Base-by-base conservation (phyloP, 2,329 filamentous ascomycete genomes). In the Metarhizium sp. region DNA sequence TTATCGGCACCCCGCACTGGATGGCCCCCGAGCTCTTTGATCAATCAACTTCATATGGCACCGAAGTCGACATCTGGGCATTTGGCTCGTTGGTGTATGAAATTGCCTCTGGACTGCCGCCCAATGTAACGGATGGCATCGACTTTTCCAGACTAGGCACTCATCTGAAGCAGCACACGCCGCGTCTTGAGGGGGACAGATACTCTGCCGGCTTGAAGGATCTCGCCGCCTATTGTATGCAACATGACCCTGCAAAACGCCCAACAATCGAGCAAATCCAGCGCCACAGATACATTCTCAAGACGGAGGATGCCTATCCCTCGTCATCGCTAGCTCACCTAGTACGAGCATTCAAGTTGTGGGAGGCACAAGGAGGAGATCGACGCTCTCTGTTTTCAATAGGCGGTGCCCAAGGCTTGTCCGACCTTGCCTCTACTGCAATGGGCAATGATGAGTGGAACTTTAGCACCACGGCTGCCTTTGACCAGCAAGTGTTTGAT, bases 1-100 rank as follows among this genome's bases (percentile, higher is more conserved):
- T 92, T 51, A 87, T 92, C 55, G 89, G 89, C 25, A 94, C 90
- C 0, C 86, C 86, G 3, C 85, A 92, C 69, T 94, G 88, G 87
- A 92, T 94, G 88, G 87, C 90, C 0, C 88, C 87, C 0, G 90
- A 94, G 63, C 76, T 92, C 13, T 85, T 88, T 61, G 81, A 86
- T 56, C 76, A 80, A 42, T 75, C 79, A 4, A 76, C 79, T 10
- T 82, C 83, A 5, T 88, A 88, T 65, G 85, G 85, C 57, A 86
- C 83, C 14, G 85, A 87, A 63, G 83, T 87, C 47, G 89, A 94
- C 62, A 90, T 92, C 52, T 94, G 90, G 89, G 88, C 89, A 2
- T 91, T 90, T 66, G 90, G 89, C 2, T 87, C 88, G 58, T 87
- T 91, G 68, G 77, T 90, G 2, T 90, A 83, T 63, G 89, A 94